Evolutionary conservation across 345 rosid species (phyloP).

Genomic region (Gossypium sturtianum): DNA sequence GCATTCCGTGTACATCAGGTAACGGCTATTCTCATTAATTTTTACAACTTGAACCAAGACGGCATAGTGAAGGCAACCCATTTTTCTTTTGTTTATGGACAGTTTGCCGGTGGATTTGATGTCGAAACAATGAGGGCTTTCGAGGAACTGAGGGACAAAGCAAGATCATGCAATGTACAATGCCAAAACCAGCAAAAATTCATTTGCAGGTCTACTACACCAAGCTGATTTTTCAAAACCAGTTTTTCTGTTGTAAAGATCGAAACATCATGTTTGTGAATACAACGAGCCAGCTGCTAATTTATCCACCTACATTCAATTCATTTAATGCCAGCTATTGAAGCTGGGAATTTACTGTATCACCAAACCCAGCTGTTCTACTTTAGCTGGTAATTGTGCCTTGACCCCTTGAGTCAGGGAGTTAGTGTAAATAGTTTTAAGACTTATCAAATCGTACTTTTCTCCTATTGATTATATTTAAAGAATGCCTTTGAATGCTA

Average conservation of each 20-base stretch:
- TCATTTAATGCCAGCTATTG: background rate
- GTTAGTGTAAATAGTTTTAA: background rate
- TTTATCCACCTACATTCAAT: background rate
- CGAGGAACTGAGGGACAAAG: constrained; percentile 90
- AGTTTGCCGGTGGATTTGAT: constrained; percentile 98
- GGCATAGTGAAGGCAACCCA: background rate
- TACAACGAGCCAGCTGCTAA: constrained; percentile 9
- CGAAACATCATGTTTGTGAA: constrained; percentile 17
- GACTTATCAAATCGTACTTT: background rate
- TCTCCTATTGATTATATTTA: background rate
- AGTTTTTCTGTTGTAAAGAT: constrained; percentile 25
- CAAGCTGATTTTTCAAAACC: constrained; percentile 29
- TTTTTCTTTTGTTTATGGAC: background rate
- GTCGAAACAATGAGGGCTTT: constrained; percentile 94
- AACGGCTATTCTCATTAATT: constrained; percentile 4
- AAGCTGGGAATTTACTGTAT: background rate
- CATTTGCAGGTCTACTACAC: constrained; percentile 43
- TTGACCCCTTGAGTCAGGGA: background rate
- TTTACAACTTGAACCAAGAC: background rate
- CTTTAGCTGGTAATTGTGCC: background rate
- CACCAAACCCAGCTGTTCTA: constrained; percentile 1
- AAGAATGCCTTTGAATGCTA: background rate
- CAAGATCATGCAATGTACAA: constrained; percentile 63
- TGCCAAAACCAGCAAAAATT: constrained; percentile 70
- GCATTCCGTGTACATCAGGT: constrained; percentile 99